Evolutionary conservation across 108 stramenopile genomes (phyloP), one percentile per base, ranked within the genome.

Genomic region (Ochromonas danica): DNA sequence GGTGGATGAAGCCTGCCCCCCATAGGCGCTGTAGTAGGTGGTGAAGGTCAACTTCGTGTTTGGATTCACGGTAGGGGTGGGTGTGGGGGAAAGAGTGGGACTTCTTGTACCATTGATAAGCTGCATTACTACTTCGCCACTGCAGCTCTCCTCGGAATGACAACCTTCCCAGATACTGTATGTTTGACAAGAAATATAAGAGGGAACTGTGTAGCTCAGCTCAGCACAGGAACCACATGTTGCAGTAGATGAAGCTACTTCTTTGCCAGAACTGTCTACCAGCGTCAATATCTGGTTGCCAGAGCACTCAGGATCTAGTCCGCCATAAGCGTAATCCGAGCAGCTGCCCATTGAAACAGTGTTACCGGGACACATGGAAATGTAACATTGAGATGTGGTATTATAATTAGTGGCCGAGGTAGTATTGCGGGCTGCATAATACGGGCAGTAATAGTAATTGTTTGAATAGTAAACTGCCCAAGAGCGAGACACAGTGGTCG

Each of bases 301-400:
- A 57, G 51, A 57, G 51, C 51, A 57, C 51, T 57, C 51, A 57
- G 51, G 51, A 57, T 57, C 10, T 57, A 57, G 17, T 22, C 51
- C 51, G 22, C 51, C 51, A 57, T 57, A 22, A 17, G 51, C 51
- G 22, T 57, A 57, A 57, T 22, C 22, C 51, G 51, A 57, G 51
- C 51, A 57, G 51, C 51, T 57, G 51, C 51, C 51, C 51, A 57
- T 17, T 57, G 51, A 57, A 17, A 57, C 22, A 57, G 51, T 57
- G 51, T 57, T 22, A 57, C 51, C 51, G 10, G 51, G 51, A 22
- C 51, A 57, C 51, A 57, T 17, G 22, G 51, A 57, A 57, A 57
- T 57, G 51, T 57, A 57, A 22, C 51, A 57, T 22, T 57, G 51
- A 57, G 51, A 57, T 57, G 51, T 57, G 51, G 51, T 57, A 57